A percentile compares a stretch with the other conserved stretches of the same genome.
These are phyloP conservation scores for Penicillium sp. DNA, from an alignment of 2,329 filamentous ascomycete genomes.

Conservation along the genomic window DNA sequence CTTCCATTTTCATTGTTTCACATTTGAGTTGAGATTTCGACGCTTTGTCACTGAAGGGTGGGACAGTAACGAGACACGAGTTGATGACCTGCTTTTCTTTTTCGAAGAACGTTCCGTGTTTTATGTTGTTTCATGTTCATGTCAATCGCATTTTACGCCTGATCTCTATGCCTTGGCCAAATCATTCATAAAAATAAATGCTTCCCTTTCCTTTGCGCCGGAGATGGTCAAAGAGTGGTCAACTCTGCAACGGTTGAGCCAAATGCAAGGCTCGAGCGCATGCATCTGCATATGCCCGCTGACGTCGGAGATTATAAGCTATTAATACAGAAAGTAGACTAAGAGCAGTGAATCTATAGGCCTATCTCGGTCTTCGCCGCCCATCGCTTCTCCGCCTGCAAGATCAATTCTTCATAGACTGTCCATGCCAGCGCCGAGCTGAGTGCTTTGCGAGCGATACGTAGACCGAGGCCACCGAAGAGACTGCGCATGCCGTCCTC, in stretches of 20 bases:
- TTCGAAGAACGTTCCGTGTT: background rate
- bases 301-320: constrained; percentile 3
- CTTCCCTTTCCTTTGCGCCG: background rate
- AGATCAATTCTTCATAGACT: constrained; percentile 87
- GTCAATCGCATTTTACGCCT: constrained; percentile 7
- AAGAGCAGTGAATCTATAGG: constrained; percentile 8
- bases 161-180: constrained; percentile 7
- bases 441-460: constrained; percentile 86
- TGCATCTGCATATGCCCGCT: background rate
- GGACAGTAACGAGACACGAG: constrained; percentile 23
- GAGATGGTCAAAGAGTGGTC: background rate
- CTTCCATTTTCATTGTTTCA: constrained; percentile 7
- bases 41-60: constrained; percentile 10
- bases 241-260: background rate
- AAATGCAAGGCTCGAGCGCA: background rate
- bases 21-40: constrained; percentile 10
- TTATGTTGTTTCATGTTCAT: background rate
- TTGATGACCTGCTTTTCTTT: constrained; percentile 17
- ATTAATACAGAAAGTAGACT: constrained; percentile 18
- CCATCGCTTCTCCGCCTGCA: constrained; percentile 60
- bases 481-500: constrained; percentile 79
- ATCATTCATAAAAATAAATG: constrained; percentile 3
- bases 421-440: constrained; percentile 98
- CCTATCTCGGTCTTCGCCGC: constrained; percentile 27
- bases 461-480: constrained; percentile 79